Percentiles rank a stretch among this genome's conserved stretches.
These are phyloP conservation scores for Zalaria obscura DNA, from an alignment of 2,329 filamentous ascomycete species.

Conservation along the genomic window DNA sequence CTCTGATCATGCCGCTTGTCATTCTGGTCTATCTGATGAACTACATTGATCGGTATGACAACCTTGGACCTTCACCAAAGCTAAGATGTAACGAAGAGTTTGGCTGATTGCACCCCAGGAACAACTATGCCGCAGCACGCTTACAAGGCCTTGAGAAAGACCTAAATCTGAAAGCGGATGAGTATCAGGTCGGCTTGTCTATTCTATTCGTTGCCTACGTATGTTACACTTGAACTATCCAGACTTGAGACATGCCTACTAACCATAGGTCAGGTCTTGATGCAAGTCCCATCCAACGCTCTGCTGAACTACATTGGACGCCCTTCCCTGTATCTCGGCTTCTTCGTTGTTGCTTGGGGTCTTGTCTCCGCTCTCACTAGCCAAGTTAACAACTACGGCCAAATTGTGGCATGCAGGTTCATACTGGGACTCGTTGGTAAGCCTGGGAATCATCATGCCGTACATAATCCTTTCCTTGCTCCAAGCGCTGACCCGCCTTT, in stretches of 20 bases:
- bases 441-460: slow-evolving; percentile 34
- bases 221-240: slow-evolving; percentile 11
- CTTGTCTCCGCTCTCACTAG: slow-evolving; percentile 29
- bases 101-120: slow-evolving; percentile 15
- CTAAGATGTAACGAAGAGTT: too few relatives aligned
- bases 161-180: slow-evolving; percentile 37
- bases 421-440: slow-evolving; percentile 24
- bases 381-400: slow-evolving; percentile 26
- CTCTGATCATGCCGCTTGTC: slow-evolving; percentile 53
- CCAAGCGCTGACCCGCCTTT: too few relatives aligned
- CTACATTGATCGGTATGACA: slow-evolving; percentile 38
- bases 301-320: slow-evolving; percentile 31
- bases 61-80: not conserved
- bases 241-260: too few relatives aligned
- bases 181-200: slow-evolving; percentile 45
- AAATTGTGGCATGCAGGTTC: slow-evolving; percentile 30
- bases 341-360: slow-evolving; percentile 31
- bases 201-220: slow-evolving; percentile 49
- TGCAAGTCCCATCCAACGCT: slow-evolving; percentile 33
- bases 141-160: slow-evolving; percentile 51
- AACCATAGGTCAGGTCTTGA: slow-evolving; percentile 11
- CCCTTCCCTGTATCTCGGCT: slow-evolving; percentile 20
- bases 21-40: slow-evolving; percentile 65
- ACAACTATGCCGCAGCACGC: slow-evolving; percentile 51
- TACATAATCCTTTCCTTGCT: slow-evolving; percentile 25